Evolutionary conservation across 192 early-diverging fungal species (phyloP).

Genomic region (Dispira simplex): DNA sequence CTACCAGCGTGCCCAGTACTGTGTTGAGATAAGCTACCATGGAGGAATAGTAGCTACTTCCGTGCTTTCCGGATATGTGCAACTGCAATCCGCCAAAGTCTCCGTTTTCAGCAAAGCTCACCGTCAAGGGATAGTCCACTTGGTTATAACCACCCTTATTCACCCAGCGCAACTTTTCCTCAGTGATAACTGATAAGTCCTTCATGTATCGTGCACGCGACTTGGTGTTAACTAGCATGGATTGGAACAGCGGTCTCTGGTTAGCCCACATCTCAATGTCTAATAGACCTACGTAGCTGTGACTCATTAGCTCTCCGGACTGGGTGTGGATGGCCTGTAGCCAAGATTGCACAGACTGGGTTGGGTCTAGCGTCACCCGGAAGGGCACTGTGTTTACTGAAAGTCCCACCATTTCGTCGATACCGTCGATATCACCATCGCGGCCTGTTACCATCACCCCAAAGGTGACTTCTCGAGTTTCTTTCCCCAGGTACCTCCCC

Average conservation of each 20-base stretch:
- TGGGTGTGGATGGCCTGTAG: background rate
- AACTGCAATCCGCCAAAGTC: background rate
- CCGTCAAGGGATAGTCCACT: constrained; percentile 1
- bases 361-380: background rate
- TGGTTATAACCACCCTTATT: background rate
- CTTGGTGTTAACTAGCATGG: background rate
- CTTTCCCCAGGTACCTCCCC: background rate
- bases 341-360: background rate
- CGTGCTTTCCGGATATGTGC: background rate
- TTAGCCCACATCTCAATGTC: constrained; percentile 5
- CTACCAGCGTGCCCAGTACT: background rate
- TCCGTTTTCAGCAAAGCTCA: background rate
- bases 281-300: background rate
- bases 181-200: background rate
- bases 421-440: background rate
- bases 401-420: constrained; percentile 10
- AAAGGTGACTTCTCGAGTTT: constrained; percentile 1
- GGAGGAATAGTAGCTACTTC: background rate
- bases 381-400: constrained; percentile 5
- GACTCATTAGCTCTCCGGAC: background rate
- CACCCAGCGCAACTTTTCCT: background rate
- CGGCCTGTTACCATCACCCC: constrained; percentile 8
- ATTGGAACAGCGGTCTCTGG: background rate
- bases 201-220: background rate
- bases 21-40: background rate